Conservation (phyloP, 805 yeast genomes). For the Teunomyces funiuensis region DNA sequence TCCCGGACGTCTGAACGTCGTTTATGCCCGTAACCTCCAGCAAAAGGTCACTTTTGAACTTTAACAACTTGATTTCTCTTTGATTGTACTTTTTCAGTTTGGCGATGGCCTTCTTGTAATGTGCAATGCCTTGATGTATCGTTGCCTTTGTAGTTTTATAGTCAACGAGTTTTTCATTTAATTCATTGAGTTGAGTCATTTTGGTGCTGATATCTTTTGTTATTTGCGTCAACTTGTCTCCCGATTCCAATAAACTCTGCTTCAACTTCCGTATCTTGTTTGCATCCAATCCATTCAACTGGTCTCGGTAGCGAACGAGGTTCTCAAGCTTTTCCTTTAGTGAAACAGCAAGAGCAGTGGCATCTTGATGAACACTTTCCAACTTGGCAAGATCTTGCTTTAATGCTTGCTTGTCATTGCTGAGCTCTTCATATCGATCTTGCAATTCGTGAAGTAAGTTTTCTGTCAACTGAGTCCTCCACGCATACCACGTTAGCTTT, state of each 20-base stretch:
- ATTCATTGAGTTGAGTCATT: constrained; percentile 7
- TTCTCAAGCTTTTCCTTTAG: constrained; percentile 17
- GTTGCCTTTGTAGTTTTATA: constrained; percentile 9
- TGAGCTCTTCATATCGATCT: constrained; percentile 18
- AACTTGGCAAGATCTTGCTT: constrained; percentile 13
- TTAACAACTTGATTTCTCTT: constrained; percentile 21
- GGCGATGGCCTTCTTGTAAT: constrained; percentile 11
- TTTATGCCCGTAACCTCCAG: constrained; percentile 27
- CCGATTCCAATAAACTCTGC: constrained; percentile 17
- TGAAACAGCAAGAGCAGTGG: constrained; percentile 8
- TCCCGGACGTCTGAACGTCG: constrained; percentile 14
- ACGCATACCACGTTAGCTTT: constrained; percentile 57
- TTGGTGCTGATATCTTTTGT: constrained; percentile 12
- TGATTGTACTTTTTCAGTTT: constrained; percentile 18
- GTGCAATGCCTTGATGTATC: constrained; percentile 12
- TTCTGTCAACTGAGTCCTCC: constrained; percentile 54
- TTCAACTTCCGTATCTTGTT: constrained; percentile 15
- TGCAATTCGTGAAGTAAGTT: constrained; percentile 41
- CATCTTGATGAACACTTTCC: constrained; percentile 11
- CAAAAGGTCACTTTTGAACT: constrained; percentile 22
- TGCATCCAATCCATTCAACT: constrained; percentile 11
- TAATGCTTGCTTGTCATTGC: constrained; percentile 18
- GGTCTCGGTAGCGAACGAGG: constrained; percentile 11
- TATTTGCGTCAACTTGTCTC: constrained; percentile 14
- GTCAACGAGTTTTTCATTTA: constrained; percentile 13